Conservation (phyloP, 2,329 filamentous ascomycete species). For the Talaromyces islandicus region DNA sequence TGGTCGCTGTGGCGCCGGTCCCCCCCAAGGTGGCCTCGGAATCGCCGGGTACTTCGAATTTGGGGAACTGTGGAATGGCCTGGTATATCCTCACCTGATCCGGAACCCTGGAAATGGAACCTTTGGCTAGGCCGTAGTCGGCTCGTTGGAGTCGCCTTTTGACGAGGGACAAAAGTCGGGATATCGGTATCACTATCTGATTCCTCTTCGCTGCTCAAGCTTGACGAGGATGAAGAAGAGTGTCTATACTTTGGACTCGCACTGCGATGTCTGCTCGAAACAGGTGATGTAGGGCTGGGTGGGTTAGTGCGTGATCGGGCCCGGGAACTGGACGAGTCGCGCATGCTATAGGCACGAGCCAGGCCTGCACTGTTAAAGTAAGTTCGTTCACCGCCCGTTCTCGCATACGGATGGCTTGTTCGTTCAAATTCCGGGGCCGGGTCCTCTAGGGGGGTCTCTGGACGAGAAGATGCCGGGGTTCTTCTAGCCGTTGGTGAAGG, state of each 20-base stretch:
- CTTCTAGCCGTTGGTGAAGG: conserved; percentile 37
- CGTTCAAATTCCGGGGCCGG: conserved; percentile 41
- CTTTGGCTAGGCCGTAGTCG: conserved; percentile 27
- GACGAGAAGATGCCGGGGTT: conserved; percentile 23
- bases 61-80: conserved; percentile 7
- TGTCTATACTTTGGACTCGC: conserved; percentile 37
- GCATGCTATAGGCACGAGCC: conserved; percentile 48
- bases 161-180: conserved; percentile 19
- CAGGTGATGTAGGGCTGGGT: conserved; percentile 25
- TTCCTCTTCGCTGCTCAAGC: conserved; percentile 35
- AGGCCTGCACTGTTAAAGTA: conserved; percentile 48
- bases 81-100: conserved; percentile 27
- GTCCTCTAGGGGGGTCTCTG: conserved; percentile 20
- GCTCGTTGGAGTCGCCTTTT: conserved; percentile 37
- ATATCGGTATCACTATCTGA: conserved; percentile 9
- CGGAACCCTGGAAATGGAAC: conserved; percentile 18
- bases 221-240: conserved; percentile 28
- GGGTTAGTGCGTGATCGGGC: conserved; percentile 30
- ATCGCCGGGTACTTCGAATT: conserved; percentile 9
- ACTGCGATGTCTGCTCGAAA: conserved; percentile 34
- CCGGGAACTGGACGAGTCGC: conserved; percentile 40
- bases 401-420: conserved; percentile 50
- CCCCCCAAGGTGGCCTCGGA: conserved; percentile 13
- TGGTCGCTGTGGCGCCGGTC: conserved; percentile 13
- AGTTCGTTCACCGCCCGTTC: conserved; percentile 51